Conservation (phyloP, 1,284 basidiomycete species). For the Apiotrichum laibachii region DNA sequence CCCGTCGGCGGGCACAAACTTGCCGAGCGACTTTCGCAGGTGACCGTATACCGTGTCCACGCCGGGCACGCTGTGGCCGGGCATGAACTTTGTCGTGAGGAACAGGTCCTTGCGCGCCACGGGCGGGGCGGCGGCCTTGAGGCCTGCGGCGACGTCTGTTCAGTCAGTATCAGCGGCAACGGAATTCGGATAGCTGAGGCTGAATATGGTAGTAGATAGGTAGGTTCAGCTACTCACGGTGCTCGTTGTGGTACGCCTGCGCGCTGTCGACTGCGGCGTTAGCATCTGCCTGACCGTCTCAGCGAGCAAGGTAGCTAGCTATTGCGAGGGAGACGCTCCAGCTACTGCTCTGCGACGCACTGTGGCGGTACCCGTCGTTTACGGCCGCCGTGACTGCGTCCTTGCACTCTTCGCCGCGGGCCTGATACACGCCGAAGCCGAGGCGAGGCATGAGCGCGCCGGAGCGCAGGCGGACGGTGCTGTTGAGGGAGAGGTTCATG, state of each 20-base stretch:
- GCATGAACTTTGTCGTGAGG: conserved; percentile 62
- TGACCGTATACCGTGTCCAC: conserved; percentile 49
- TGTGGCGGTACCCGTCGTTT: conserved; percentile 64
- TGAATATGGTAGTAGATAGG: neutral
- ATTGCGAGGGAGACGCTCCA: neutral
- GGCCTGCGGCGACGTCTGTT: conserved; percentile 34
- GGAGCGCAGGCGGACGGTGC: conserved; percentile 40
- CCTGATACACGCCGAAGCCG: conserved; percentile 80
- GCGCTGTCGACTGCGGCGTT: conserved; percentile 52
- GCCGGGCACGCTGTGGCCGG: conserved; percentile 55
- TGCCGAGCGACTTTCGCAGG: conserved; percentile 23
- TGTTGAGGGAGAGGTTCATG: conserved; percentile 27
- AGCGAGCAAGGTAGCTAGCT: neutral
- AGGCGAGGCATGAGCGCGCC: conserved; percentile 63
- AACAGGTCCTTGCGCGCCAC: conserved; percentile 40
- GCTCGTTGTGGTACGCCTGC: conserved; percentile 71
- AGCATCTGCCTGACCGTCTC: too few relatives aligned
- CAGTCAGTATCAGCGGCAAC: neutral
- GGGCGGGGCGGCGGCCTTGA: conserved; percentile 11
- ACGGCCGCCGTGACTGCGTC: conserved; percentile 66
- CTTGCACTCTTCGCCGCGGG: conserved; percentile 56
- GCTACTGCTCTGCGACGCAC: conserved; percentile 45
- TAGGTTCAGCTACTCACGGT: conserved; percentile 63
- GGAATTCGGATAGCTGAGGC: neutral
- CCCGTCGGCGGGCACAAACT: conserved; percentile 16